phyloP scores from a whole-genome alignment of 163 green algal genomes.

The Chlamydomonas reinhardtii region DNA sequence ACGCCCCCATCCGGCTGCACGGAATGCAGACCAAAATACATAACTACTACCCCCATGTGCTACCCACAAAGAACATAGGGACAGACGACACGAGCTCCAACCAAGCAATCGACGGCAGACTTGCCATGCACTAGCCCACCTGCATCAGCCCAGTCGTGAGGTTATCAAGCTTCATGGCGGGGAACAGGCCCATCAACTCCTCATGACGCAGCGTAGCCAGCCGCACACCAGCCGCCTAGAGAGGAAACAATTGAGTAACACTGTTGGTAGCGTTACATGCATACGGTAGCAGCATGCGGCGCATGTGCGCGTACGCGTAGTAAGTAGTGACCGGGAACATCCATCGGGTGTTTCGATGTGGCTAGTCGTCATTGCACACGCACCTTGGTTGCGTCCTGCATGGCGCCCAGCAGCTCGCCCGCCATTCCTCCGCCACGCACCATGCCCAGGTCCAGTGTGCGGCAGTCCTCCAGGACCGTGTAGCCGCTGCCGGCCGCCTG shows the following conservation, averaged over 20 bases:
- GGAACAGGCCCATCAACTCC: conserved; percentile 34
- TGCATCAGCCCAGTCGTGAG: conserved; percentile 12
- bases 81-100: too few relatives aligned
- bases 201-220: not conserved
- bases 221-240: conserved; percentile 30
- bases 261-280: not conserved
- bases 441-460: conserved; percentile 31
- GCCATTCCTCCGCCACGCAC: not conserved
- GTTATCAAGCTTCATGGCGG: conserved; percentile 1
- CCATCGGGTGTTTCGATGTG: too few relatives aligned
- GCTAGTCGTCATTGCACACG: not conserved
- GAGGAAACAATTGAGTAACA: not conserved
- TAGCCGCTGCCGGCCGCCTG: conserved; percentile 16
- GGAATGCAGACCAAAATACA: too few relatives aligned
- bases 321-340: too few relatives aligned
- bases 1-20: conserved; percentile 48
- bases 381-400: conserved; percentile 36
- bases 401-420: conserved; percentile 11
- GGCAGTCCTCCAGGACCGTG: conserved; percentile 10
- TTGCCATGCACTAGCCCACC: conserved; percentile 9
- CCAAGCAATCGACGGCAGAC: too few relatives aligned
- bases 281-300: too few relatives aligned
- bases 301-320: too few relatives aligned
- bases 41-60: too few relatives aligned
- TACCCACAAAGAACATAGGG: too few relatives aligned